These are phyloP conservation scores for Misopates orontium DNA, from an alignment of 257 asterid genomes.

Conservation along the genomic window DNA sequence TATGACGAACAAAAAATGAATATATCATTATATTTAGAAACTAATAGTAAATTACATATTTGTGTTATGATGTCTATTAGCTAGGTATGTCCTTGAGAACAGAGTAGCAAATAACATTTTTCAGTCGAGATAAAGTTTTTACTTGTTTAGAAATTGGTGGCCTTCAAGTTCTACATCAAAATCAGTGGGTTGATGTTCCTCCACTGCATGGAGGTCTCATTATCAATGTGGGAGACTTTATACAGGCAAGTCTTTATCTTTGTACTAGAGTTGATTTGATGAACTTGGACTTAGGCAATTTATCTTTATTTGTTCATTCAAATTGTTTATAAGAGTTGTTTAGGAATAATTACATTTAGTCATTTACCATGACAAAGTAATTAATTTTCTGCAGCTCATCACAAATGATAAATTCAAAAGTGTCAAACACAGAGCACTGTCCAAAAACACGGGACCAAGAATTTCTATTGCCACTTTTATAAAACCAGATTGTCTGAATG, in stretches of 20 bases:
- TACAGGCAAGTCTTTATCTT: constrained; percentile 35
- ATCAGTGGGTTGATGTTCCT: constrained; percentile 40
- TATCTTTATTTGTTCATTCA: no score
- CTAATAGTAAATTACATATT: no score
- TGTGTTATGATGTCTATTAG: no score
- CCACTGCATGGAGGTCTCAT: constrained; percentile 33
- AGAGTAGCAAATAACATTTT: constrained; percentile 38
- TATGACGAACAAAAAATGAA: no score
- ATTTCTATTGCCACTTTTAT: constrained; percentile 40
- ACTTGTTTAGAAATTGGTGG: constrained; percentile 39
- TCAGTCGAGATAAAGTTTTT: constrained; percentile 36
- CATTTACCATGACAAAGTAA: no score
- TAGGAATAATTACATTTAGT: no score
- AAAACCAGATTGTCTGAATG: constrained; percentile 17
- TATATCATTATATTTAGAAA: no score
- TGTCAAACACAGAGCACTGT: constrained; percentile 45
- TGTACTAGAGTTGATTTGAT: no score
- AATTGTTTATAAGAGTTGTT: no score
- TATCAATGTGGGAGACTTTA: constrained; percentile 39
- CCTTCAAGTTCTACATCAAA: constrained; percentile 36
- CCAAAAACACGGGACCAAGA: constrained; percentile 40
- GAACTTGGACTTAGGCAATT: no score
- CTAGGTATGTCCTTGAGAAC: no score
- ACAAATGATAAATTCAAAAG: constrained; percentile 45
- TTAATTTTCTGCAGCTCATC: constrained; percentile 25